These are phyloP conservation scores for Lyophyllum semitale DNA, from an alignment of 768 basidiomycete genomes.

Conservation along the genomic window DNA sequence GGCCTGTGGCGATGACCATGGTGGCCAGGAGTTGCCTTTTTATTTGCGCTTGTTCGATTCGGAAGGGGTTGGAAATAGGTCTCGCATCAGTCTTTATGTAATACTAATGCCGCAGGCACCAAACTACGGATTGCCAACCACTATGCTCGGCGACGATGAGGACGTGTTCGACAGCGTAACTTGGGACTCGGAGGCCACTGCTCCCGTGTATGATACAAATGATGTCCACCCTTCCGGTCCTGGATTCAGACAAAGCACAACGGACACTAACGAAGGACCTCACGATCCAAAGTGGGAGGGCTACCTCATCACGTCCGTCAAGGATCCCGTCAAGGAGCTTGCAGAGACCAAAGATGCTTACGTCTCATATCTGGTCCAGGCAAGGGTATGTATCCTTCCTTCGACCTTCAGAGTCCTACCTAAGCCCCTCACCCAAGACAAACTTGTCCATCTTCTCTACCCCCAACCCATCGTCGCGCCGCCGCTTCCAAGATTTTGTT, in stretches of 20 bases:
- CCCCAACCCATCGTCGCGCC: constrained; percentile 70
- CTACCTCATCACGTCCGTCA: constrained; percentile 77
- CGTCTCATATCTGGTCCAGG: constrained; percentile 90
- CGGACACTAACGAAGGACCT: constrained; percentile 70
- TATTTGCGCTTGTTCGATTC: constrained; percentile 38
- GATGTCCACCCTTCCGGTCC: constrained; percentile 53
- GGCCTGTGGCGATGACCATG: constrained; percentile 19
- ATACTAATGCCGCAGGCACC: neutral
- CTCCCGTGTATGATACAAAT: constrained; percentile 50
- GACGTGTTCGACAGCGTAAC: constrained; percentile 92
- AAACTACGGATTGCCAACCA: constrained; percentile 17
- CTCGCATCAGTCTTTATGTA: constrained; percentile 18
- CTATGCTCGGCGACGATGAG: constrained; percentile 84
- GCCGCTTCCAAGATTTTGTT: constrained; percentile 96
- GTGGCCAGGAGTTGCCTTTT: constrained; percentile 18
- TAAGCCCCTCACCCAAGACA: constrained; percentile 56
- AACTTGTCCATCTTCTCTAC: constrained; percentile 86
- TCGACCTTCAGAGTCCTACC: neutral
- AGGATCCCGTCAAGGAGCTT: constrained; percentile 93
- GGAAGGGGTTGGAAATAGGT: constrained; percentile 19
- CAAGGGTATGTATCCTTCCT: constrained; percentile 59
- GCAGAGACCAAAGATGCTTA: constrained; percentile 97
- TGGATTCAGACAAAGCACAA: constrained; percentile 81
- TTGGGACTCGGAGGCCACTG: constrained; percentile 74
- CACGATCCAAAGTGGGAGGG: constrained; percentile 92